These are phyloP conservation scores for Pezicula neosporulosa DNA, from an alignment of 2,329 filamentous ascomycete species.

Conservation along the genomic window DNA sequence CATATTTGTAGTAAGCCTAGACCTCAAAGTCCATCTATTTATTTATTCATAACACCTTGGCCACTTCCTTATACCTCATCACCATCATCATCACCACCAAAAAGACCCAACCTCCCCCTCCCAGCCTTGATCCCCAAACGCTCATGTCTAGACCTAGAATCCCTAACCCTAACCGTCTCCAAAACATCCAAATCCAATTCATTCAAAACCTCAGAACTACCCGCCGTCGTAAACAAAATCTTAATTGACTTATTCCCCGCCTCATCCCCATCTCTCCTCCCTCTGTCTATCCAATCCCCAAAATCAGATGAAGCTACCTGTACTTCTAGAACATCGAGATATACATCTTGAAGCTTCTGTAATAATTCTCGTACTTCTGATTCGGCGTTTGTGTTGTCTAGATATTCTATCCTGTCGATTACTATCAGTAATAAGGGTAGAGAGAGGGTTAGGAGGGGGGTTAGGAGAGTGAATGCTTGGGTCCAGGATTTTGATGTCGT, in stretches of 20 bases:
- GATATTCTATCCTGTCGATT: background rate
- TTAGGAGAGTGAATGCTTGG: background rate
- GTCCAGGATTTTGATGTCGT: background rate
- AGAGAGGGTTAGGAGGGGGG: background rate
- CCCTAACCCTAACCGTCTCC: background rate
- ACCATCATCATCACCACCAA: background rate
- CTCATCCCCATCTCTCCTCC: background rate
- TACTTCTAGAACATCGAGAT: background rate
- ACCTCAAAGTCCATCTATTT: no score
- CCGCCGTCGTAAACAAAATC: background rate
- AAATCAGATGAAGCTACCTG: background rate
- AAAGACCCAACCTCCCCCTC: background rate
- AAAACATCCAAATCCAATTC: background rate
- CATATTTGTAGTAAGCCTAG: no score
- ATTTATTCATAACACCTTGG: no score
- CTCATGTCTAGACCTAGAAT: background rate
- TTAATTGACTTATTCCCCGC: background rate
- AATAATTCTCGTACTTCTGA: background rate
- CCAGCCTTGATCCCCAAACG: background rate
- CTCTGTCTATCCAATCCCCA: no score
- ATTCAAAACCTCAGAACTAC: background rate
- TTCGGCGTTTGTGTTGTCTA: background rate
- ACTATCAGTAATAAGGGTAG: background rate
- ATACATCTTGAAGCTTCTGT: background rate
- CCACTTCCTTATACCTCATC: no score